phyloP scores from a whole-genome alignment of 2,329 filamentous ascomycete genomes.

The Grosmannia serpens region DNA sequence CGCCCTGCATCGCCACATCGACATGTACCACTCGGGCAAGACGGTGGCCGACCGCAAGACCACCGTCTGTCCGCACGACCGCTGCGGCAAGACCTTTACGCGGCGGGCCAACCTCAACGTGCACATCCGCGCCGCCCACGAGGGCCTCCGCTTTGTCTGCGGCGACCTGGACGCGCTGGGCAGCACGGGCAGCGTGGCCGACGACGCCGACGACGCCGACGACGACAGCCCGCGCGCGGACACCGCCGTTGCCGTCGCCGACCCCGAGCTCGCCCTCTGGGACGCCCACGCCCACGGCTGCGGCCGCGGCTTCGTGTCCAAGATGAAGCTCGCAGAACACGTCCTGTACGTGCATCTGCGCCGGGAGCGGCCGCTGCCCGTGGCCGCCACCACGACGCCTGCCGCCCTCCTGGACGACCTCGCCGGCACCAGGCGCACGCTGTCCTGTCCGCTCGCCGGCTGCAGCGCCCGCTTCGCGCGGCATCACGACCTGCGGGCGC shows the following conservation, averaged over 20 bases:
- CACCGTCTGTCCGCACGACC: slow-evolving; percentile 53
- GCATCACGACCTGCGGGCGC: slow-evolving; percentile 36
- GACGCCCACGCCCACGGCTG: slow-evolving; percentile 50
- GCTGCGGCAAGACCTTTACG: slow-evolving; percentile 68
- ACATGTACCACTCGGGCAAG: slow-evolving; percentile 59
- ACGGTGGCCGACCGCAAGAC: slow-evolving; percentile 52
- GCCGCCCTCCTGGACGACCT: slow-evolving; percentile 18
- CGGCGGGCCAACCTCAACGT: slow-evolving; percentile 72
- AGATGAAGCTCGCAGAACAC: slow-evolving; percentile 71
- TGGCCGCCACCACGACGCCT: slow-evolving; percentile 11
- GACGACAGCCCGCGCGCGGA: neutral
- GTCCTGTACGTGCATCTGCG: slow-evolving; percentile 71
- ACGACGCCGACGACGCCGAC: neutral
- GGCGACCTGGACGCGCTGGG: slow-evolving; percentile 44
- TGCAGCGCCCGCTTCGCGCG: slow-evolving; percentile 37
- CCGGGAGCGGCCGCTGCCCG: slow-evolving; percentile 28
- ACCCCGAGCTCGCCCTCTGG: slow-evolving; percentile 52
- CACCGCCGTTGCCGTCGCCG: neutral
- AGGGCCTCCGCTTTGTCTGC: slow-evolving; percentile 69
- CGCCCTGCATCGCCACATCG: slow-evolving; percentile 65
- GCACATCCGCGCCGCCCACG: slow-evolving; percentile 67
- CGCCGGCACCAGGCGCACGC: slow-evolving; percentile 26
- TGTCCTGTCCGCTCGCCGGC: slow-evolving; percentile 29
- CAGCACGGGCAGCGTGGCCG: neutral
- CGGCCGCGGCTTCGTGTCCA: slow-evolving; percentile 63